These are phyloP conservation scores for Daldinia sp. DNA, from an alignment of 2,329 filamentous ascomycete genomes.

Conservation along the genomic window DNA sequence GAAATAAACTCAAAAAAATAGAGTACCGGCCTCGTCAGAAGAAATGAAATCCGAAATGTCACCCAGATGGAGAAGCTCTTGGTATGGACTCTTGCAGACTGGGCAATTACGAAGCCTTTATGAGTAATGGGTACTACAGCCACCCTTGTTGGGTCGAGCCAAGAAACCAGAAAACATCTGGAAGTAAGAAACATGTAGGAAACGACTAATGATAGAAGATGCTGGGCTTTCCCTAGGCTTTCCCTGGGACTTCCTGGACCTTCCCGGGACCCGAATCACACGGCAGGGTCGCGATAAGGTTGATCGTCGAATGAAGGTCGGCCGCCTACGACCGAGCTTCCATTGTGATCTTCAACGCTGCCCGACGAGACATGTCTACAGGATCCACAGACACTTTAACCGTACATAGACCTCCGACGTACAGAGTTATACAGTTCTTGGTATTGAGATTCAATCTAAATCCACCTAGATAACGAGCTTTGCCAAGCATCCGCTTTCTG, in stretches of 20 bases:
- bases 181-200: slow-evolving; percentile 24
- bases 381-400: slow-evolving; percentile 29
- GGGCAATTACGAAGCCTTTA: slow-evolving; percentile 37
- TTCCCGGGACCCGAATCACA: slow-evolving; percentile 24
- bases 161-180: slow-evolving; percentile 40
- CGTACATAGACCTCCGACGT: slow-evolving; percentile 9
- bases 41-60: slow-evolving; percentile 34
- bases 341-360: slow-evolving; percentile 41
- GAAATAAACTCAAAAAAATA: slow-evolving; percentile 21
- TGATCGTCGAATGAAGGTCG: slow-evolving; percentile 22
- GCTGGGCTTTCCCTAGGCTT: slow-evolving; percentile 16
- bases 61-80: slow-evolving; percentile 23
- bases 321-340: slow-evolving; percentile 29
- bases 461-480: slow-evolving; percentile 2
- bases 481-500: not conserved
- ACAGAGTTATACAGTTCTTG: slow-evolving; percentile 9
- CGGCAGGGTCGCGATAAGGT: slow-evolving; percentile 34
- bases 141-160: slow-evolving; percentile 33
- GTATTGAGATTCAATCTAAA: slow-evolving; percentile 12
- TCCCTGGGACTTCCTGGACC: too few relatives aligned
- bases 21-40: slow-evolving; percentile 36
- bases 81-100: slow-evolving; percentile 22
- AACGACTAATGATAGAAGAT: slow-evolving; percentile 27
- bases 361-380: slow-evolving; percentile 27
- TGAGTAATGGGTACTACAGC: slow-evolving; percentile 30